Evolutionary conservation across 2,329 filamentous ascomycete genomes (phyloP).

Genomic region (Tolypocladium guangdongense): DNA sequence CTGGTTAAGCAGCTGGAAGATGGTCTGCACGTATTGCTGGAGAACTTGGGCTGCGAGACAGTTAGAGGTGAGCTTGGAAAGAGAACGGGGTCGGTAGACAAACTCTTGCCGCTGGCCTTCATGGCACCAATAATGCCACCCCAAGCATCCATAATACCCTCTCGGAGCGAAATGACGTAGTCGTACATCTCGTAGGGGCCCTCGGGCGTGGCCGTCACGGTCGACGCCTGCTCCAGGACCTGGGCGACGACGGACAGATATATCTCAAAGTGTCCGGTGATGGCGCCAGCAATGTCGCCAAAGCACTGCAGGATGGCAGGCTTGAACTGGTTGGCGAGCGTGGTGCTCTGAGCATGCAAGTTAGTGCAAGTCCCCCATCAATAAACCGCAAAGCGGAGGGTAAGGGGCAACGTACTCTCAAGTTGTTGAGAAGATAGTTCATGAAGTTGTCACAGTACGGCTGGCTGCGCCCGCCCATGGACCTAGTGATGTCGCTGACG

Average conservation of each 20-base stretch:
- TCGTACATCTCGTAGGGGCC: slow-evolving; percentile 92
- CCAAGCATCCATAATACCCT: slow-evolving; percentile 99
- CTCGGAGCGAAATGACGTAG: slow-evolving; percentile 87
- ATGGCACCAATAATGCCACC: slow-evolving; percentile 92
- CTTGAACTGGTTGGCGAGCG: slow-evolving; percentile 93
- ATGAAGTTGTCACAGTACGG: slow-evolving; percentile 96
- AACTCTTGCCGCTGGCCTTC: slow-evolving; percentile 71
- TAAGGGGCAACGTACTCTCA: slow-evolving; percentile 48
- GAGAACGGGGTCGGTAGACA: slow-evolving; percentile 18
- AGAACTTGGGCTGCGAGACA: slow-evolving; percentile 49
- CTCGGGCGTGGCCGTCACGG: slow-evolving; percentile 67
- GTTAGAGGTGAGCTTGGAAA: not conserved
- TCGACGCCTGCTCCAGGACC: slow-evolving; percentile 86
- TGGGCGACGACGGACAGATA: slow-evolving; percentile 88
- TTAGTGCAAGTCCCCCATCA: not conserved
- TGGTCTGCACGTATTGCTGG: slow-evolving; percentile 67
- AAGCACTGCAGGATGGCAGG: slow-evolving; percentile 97
- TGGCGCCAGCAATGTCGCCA: slow-evolving; percentile 92
- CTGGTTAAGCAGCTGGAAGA: slow-evolving; percentile 76
- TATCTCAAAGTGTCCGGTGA: slow-evolving; percentile 81
- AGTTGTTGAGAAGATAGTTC: slow-evolving; percentile 91
- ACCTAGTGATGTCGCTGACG: slow-evolving; percentile 91
- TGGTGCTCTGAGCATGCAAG: slow-evolving; percentile 49
- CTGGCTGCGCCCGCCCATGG: slow-evolving; percentile 79
- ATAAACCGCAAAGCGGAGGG: too few relatives aligned